Evolutionary conservation across 208 protist genomes (phyloP).

Genomic region (Trypanosoma platydactyli): DNA sequence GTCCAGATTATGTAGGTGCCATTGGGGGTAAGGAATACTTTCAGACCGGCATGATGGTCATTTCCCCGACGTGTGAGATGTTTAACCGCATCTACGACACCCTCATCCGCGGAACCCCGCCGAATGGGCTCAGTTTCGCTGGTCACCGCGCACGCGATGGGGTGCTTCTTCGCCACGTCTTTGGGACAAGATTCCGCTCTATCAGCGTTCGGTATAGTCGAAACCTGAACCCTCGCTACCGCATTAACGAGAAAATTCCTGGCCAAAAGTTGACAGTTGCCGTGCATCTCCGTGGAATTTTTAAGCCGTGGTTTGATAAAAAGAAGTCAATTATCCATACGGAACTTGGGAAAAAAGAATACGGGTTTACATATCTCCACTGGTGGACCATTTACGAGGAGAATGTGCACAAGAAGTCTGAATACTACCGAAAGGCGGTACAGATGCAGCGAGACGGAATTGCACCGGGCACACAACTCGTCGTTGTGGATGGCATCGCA

Average conservation of each 20-base stretch:
- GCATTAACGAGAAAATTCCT: neutral
- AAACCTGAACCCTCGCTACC: slow-evolving; percentile 32
- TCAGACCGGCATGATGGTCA: slow-evolving; percentile 41
- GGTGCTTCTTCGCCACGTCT: slow-evolving; percentile 23
- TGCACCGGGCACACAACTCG: neutral
- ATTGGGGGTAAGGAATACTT: slow-evolving; percentile 33
- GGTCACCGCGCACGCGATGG: slow-evolving; percentile 30
- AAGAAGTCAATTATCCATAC: neutral
- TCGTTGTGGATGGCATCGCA: slow-evolving; percentile 15
- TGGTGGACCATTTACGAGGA: slow-evolving; percentile 39
- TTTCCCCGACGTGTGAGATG: slow-evolving; percentile 22
- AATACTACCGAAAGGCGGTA: slow-evolving; percentile 16
- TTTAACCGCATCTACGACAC: slow-evolving; percentile 21
- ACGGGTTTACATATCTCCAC: slow-evolving; percentile 30
- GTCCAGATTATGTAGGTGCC: slow-evolving; percentile 20
- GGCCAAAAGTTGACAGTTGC: slow-evolving; percentile 1
- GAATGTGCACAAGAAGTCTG: slow-evolving; percentile 26
- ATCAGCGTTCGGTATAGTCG: slow-evolving; percentile 28
- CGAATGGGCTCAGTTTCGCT: slow-evolving; percentile 8
- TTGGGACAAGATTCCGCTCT: slow-evolving; percentile 7
- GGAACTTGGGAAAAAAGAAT: slow-evolving; percentile 31
- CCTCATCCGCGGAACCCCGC: slow-evolving; percentile 7
- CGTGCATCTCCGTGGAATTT: slow-evolving; percentile 29
- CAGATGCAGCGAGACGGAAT: neutral
- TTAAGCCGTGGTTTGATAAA: slow-evolving; percentile 39